Evolutionary conservation across 352 stramenopile genomes (phyloP), one percentile per base, ranked within the genome.

Genomic region (Globisporangium heterothallicum): DNA sequence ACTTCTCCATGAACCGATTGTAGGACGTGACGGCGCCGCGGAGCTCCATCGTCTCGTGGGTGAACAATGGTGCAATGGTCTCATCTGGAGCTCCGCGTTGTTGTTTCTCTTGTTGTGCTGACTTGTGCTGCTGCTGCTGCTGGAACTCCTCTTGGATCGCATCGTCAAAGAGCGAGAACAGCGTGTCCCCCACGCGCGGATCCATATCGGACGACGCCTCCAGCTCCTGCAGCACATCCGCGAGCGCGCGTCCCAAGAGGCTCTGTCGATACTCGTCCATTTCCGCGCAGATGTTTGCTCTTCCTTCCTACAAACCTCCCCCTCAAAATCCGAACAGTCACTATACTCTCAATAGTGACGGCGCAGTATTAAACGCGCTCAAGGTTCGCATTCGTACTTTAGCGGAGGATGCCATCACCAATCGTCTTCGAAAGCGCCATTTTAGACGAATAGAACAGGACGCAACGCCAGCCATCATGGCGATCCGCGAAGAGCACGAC

Each of bases 241-340:
- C 78, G 24, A 89, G 66, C 32, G 78, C 66, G 42, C 78, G 71
- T 3, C 75, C 78, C 6, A 84, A 45, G 36, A 89, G 55, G 40
- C 69, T 82, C 62, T 77, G 70, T 4, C 78, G 30, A 27, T 86
- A 89, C 25, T 76, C 71, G 44, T 88, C 78, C 78, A 88, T 88
- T 7, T 30, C 51, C 19, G 14, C 9, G 16, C 6, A 27, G 19
- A 9, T 27, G 22, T 21, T 32, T 42, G 27, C 41, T 18, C 18
- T 18, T 16, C 9, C 16, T 36, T 36, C 9, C 6, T 3, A 36
- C 12, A 38, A 10, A 38, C 12, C 12, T 8, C n/a, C n/a, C n/a
- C n/a, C n/a, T n/a, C n/a, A n/a, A n/a, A n/a, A n/a, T n/a, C n/a
- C n/a, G n/a, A n/a, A 43, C 2, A 45, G 6, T 0, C 5, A 10